phyloP scores from a whole-genome alignment of 441 rosid species.

The Macaranga tanarius region DNA sequence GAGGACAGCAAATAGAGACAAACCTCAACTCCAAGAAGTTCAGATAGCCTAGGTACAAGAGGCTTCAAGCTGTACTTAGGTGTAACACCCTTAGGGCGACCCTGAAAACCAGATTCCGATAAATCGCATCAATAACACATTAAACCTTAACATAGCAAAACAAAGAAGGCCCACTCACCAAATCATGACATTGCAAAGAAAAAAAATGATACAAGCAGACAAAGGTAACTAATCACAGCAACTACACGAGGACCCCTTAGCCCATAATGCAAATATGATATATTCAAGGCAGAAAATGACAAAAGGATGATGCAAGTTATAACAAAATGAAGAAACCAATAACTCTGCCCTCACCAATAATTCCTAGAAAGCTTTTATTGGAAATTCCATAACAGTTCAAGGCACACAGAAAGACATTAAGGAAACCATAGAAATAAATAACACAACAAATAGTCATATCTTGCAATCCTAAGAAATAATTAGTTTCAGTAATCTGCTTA shows the following conservation, averaged over 20 bases:
- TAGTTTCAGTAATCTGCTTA: background rate
- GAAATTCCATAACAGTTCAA: slow-evolving; percentile 2
- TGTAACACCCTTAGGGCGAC: slow-evolving; percentile 95
- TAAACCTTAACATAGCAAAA: background rate
- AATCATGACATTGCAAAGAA: background rate
- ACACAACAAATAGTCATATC: background rate
- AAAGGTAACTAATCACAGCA: background rate
- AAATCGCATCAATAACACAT: background rate
- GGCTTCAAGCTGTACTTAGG: slow-evolving; percentile 98
- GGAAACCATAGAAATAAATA: background rate
- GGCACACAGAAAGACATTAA: background rate
- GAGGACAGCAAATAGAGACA: slow-evolving; percentile 2
- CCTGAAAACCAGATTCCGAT: slow-evolving; percentile 54
- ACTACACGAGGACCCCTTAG: background rate
- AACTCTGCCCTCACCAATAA: background rate
- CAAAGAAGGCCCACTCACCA: background rate
- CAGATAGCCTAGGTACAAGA: slow-evolving; percentile 87
- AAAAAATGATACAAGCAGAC: background rate
- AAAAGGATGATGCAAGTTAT: slow-evolving; percentile 3
- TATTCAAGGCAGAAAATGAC: background rate
- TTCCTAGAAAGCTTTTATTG: slow-evolving; percentile 1
- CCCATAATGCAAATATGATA: background rate
- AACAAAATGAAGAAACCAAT: background rate
- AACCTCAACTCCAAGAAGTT: slow-evolving; percentile 87
- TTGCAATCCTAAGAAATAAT: background rate